These are phyloP conservation scores for Phytophthora hibernalis DNA, from an alignment of 352 stramenopile genomes.

Conservation along the genomic window DNA sequence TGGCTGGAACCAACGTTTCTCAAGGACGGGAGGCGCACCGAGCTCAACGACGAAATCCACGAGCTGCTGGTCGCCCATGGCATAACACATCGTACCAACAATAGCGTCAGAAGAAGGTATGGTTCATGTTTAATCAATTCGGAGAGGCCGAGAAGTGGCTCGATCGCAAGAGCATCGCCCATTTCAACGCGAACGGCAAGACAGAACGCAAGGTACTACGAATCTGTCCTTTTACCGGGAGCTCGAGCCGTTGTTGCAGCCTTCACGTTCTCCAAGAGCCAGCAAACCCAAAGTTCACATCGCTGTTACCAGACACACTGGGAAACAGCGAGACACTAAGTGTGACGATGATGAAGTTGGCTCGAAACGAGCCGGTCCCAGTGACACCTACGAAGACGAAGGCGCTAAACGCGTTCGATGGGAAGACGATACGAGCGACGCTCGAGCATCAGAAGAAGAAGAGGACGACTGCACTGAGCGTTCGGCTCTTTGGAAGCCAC, in stretches of 20 bases:
- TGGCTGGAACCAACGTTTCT: conserved; percentile 17
- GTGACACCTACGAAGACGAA: background rate
- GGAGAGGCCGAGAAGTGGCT: conserved; percentile 35
- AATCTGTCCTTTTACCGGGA: conserved; percentile 33
- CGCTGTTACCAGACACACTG: background rate
- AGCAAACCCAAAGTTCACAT: background rate
- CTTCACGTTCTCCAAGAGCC: background rate
- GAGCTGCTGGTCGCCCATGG: background rate
- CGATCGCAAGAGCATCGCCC: conserved; percentile 20
- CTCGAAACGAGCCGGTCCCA: background rate
- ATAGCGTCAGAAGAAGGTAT: conserved; percentile 14
- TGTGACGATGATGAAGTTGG: background rate
- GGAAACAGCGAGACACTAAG: background rate
- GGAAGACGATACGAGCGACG: background rate
- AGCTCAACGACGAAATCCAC: conserved; percentile 14
- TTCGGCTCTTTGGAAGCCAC: conserved; percentile 11
- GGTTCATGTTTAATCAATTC: conserved; percentile 17
- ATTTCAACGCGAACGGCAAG: conserved; percentile 17
- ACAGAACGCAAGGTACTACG: conserved; percentile 34
- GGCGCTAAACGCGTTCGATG: background rate
- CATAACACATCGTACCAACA: conserved; percentile 13
- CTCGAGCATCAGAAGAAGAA: background rate
- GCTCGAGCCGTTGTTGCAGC: conserved; percentile 14
- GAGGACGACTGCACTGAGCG: background rate
- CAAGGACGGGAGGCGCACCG: background rate